Percentiles rank a stretch among this genome's conserved stretches.
phyloP scores from a whole-genome alignment of 1,284 basidiomycete genomes.

The Leccinum solheimii region DNA sequence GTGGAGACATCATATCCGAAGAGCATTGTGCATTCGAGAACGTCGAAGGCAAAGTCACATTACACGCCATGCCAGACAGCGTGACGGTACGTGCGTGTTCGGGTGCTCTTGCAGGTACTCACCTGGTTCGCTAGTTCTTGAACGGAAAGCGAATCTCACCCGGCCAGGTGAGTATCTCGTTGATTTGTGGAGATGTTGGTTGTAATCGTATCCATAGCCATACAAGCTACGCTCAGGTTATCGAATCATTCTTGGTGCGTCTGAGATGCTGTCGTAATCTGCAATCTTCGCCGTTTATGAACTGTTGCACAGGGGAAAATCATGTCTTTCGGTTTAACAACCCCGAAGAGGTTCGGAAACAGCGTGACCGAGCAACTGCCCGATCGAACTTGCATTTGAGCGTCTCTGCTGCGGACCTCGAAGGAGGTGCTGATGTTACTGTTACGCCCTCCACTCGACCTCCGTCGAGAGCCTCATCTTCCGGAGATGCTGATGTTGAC shows the following conservation, averaged over 20 bases:
- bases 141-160: conserved; percentile 88
- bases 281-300: conserved; percentile 6
- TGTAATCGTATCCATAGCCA: conserved; percentile 46
- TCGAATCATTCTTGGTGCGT: conserved; percentile 87
- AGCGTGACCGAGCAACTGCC: conserved; percentile 73
- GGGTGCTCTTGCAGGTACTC: conserved; percentile 1
- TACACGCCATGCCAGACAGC: conserved; percentile 77
- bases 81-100: conserved; percentile 66
- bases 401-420: conserved; percentile 63
- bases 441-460: conserved; percentile 59
- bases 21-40: conserved; percentile 95
- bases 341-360: conserved; percentile 91
- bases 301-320: conserved; percentile 70
- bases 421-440: conserved; percentile 44
- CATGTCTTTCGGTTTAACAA: conserved; percentile 99
- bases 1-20: conserved; percentile 87
- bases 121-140: conserved; percentile 59
- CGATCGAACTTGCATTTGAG: conserved; percentile 69
- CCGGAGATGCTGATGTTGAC: conserved; percentile 77
- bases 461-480: conserved; percentile 68
- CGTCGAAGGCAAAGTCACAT: conserved; percentile 79
- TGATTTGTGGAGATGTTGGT: conserved; percentile 17
- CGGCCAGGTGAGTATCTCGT: conserved; percentile 55
- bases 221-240: conserved; percentile 89
- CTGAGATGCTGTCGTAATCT: conserved; percentile 4